Evolutionary conservation across 192 early-diverging fungal species (phyloP).

Genomic region (Podila clonocystis): DNA sequence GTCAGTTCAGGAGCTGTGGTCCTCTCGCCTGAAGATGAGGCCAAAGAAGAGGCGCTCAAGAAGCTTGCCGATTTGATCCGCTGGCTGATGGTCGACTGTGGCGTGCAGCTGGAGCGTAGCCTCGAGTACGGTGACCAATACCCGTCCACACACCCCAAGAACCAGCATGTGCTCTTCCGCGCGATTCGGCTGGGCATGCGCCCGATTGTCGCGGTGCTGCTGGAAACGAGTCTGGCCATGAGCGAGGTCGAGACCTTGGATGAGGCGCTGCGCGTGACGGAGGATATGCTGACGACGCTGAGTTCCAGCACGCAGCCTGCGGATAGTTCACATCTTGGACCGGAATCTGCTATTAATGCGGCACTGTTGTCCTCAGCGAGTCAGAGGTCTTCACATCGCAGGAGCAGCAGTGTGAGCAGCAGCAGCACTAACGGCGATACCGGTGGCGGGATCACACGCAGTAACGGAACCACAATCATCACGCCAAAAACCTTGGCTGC

Average conservation of each 20-base stretch:
- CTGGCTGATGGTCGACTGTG: slow-evolving; percentile 43
- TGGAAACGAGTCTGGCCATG: slow-evolving; percentile 43
- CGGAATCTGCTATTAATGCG: slow-evolving; percentile 9
- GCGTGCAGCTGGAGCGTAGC: slow-evolving; percentile 20
- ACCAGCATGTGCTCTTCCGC: slow-evolving; percentile 40
- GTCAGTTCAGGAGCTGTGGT: slow-evolving; percentile 9
- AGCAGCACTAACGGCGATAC: slow-evolving; percentile 7
- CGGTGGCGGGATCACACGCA: not conserved
- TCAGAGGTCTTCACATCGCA: slow-evolving; percentile 4
- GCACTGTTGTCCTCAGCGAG: not conserved
- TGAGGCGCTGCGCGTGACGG: slow-evolving; percentile 44
- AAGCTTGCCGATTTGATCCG: slow-evolving; percentile 43
- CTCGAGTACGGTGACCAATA: slow-evolving; percentile 36
- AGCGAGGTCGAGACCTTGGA: slow-evolving; percentile 36
- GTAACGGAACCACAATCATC: slow-evolving; percentile 6
- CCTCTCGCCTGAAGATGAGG: slow-evolving; percentile 42
- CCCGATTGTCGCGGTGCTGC: slow-evolving; percentile 35
- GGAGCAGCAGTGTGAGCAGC: slow-evolving; percentile 42
- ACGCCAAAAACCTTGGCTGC: slow-evolving; percentile 38
- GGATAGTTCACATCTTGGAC: not conserved
- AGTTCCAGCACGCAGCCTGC: slow-evolving; percentile 15
- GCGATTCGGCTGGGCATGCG: slow-evolving; percentile 48
- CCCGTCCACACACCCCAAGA: slow-evolving; percentile 39
- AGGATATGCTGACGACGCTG: slow-evolving; percentile 26
- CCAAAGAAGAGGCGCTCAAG: slow-evolving; percentile 40